A percentile compares a stretch with the other conserved stretches of the same genome.
phyloP scores from a whole-genome alignment of 768 basidiomycete genomes.

The Podaxis sp. region DNA sequence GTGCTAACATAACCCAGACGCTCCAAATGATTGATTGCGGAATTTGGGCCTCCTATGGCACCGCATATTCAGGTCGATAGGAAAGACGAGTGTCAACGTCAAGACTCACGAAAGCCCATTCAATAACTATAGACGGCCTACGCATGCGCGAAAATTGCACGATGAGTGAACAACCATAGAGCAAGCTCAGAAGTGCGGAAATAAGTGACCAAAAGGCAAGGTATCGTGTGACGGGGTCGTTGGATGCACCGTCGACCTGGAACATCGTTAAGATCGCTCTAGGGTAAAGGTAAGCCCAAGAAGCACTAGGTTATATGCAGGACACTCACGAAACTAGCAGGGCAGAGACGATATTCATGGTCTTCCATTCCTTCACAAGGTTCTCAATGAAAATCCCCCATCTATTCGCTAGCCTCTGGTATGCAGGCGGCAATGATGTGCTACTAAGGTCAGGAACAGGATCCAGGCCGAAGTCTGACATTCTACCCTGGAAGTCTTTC shows the following conservation, averaged over 20 bases:
- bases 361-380: slow-evolving; percentile 28
- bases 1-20: slow-evolving; percentile 62
- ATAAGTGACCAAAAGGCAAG: slow-evolving; percentile 52
- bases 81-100: not conserved
- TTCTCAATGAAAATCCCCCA: slow-evolving; percentile 29
- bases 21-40: slow-evolving; percentile 42
- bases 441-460: slow-evolving; percentile 2
- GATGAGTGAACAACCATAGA: slow-evolving; percentile 60
- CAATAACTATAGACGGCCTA: slow-evolving; percentile 55
- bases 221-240: slow-evolving; percentile 52
- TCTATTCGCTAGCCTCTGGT: slow-evolving; percentile 17
- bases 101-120: slow-evolving; percentile 51
- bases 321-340: slow-evolving; percentile 24
- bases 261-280: slow-evolving; percentile 31
- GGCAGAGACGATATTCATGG: slow-evolving; percentile 27
- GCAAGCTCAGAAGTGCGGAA: slow-evolving; percentile 58
- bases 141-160: slow-evolving; percentile 64
- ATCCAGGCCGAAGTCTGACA: not conserved
- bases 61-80: not conserved
- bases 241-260: slow-evolving; percentile 34
- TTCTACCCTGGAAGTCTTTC: not conserved
- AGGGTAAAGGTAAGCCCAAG: not conserved
- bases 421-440: slow-evolving; percentile 16
- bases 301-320: not conserved
- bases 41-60: slow-evolving; percentile 46